Base-by-base conservation (phyloP, 345 rosid species). In the Salix arbutifolia region DNA sequence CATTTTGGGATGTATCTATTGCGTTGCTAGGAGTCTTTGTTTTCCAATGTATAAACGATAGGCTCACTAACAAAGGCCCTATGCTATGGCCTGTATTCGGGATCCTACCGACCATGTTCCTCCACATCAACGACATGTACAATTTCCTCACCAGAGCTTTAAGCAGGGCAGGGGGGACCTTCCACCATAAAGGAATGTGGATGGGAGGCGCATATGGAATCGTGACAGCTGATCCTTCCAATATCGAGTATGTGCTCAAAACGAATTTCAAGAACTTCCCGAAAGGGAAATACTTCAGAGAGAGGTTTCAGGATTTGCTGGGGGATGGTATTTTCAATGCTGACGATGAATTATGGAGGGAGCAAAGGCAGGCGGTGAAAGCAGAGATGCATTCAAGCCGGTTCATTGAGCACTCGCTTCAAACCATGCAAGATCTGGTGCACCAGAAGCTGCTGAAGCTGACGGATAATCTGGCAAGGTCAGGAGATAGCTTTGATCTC, bases 271-370 rank as follows among this genome's bases (percentile, higher is more conserved):
- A 75, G 35, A 94, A 92, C 89, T 94, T 81, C 72, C 97, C 97
- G 0, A 91, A 92, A 82, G 97, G 98, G 21, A 78, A 76, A 18
- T 89, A 85, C 78, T 91, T 81, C 67, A 76, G 87, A 73, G 92
- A 91, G 66, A 84, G 90, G 77, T 91, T 94, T 65, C 40, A 30
- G 0, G 94, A 94, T 71, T 77, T 94, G 77, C 87, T 94, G 0
- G 98, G 96, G 8, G 87, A 85, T 25, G 96, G 93, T 4, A 94
- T 92, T 67, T 91, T 94, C 61, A 92, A 88, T 44, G 87, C 84
- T 0, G 98, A 94, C 67, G 85, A 66, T 31, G 90, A 83, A 18
- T 53, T 77, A 25, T 94, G 98, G 98, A 88, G 84, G 87, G 87
- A 88, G 69, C 91, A 90, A 61, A 84, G 97, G 73, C 75, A 81